phyloP scores from a whole-genome alignment of 768 basidiomycete species.

The Termitomyces sp. region DNA sequence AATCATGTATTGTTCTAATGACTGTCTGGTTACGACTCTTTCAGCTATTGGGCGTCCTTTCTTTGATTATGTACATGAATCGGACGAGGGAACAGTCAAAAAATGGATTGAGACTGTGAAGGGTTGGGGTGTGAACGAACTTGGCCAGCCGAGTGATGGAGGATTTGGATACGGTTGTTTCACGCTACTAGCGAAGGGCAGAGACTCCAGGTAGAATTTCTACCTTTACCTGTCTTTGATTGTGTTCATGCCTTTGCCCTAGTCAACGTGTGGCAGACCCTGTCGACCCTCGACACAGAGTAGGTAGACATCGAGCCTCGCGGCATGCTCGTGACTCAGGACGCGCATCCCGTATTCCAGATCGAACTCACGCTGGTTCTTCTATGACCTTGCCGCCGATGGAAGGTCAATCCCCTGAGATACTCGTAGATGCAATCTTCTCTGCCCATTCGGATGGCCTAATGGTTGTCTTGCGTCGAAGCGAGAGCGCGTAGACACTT shows the following conservation, averaged over 20 bases:
- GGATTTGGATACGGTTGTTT: conserved; percentile 83
- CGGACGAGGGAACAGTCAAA: conserved; percentile 61
- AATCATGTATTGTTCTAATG: conserved; percentile 70
- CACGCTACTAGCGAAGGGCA: conserved; percentile 44
- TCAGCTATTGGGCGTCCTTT: conserved; percentile 59
- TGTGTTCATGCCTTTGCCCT: neutral
- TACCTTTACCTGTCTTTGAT: conserved; percentile 1
- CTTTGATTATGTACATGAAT: conserved; percentile 66
- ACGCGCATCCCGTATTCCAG: conserved; percentile 9
- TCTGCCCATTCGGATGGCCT: conserved; percentile 83
- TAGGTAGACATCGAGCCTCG: conserved; percentile 10
- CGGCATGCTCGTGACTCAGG: conserved; percentile 10
- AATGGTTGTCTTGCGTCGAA: conserved; percentile 66
- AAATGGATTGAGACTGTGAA: conserved; percentile 76
- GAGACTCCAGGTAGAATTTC: conserved; percentile 50
- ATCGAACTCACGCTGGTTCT: conserved; percentile 6
- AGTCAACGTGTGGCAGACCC: conserved; percentile 31
- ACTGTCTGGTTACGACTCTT: conserved; percentile 56
- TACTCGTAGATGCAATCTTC: conserved; percentile 74
- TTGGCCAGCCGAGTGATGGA: conserved; percentile 77
- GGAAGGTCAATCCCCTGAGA: conserved; percentile 28
- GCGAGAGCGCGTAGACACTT: conserved; percentile 8
- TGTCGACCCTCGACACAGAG: conserved; percentile 7
- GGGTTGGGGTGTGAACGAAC: conserved; percentile 80
- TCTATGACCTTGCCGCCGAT: conserved; percentile 10